Percentiles rank a stretch among this genome's conserved stretches.
These are phyloP conservation scores for Dactylis glomerata DNA, from an alignment of 176 grass and related monocot genomes.

Conservation along the genomic window DNA sequence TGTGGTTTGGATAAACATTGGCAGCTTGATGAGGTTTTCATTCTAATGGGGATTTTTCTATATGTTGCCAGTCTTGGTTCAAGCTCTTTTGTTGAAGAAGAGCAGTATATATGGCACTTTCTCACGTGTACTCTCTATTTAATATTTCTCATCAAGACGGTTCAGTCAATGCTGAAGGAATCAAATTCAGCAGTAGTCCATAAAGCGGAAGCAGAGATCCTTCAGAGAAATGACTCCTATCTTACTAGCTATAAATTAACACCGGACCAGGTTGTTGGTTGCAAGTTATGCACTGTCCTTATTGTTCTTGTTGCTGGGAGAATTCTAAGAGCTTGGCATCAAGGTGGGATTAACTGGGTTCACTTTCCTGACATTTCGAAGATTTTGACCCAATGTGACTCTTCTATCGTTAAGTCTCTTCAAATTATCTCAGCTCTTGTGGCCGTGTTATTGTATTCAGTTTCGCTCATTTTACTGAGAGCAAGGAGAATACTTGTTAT, in stretches of 20 bases:
- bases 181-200: conserved; percentile 30
- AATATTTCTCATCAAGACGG: conserved; percentile 66
- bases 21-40: conserved; percentile 66
- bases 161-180: conserved; percentile 48
- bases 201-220: background rate
- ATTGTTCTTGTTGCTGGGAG: conserved; percentile 71
- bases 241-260: conserved; percentile 25
- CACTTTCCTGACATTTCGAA: conserved; percentile 92
- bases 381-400: conserved; percentile 52
- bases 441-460: conserved; percentile 43
- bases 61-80: conserved; percentile 69
- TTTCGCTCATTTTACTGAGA: conserved; percentile 43
- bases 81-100: conserved; percentile 99
- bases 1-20: conserved; percentile 25
- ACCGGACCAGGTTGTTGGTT: conserved; percentile 9
- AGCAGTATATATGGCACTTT: conserved; percentile 97
- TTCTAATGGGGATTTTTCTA: conserved; percentile 59
- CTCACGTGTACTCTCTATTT: conserved; percentile 78
- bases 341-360: conserved; percentile 92
- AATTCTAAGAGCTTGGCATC: conserved; percentile 94
- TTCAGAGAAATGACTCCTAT: conserved; percentile 10
- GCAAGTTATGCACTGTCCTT: conserved; percentile 49
- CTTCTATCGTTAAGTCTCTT: conserved; percentile 63
- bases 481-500: conserved; percentile 30
- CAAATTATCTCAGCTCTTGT: conserved; percentile 60